Evolutionary conservation across 345 rosid species (phyloP), one percentile per base, ranked within the genome.

Genomic region (Eucalyptus tenuipes): DNA sequence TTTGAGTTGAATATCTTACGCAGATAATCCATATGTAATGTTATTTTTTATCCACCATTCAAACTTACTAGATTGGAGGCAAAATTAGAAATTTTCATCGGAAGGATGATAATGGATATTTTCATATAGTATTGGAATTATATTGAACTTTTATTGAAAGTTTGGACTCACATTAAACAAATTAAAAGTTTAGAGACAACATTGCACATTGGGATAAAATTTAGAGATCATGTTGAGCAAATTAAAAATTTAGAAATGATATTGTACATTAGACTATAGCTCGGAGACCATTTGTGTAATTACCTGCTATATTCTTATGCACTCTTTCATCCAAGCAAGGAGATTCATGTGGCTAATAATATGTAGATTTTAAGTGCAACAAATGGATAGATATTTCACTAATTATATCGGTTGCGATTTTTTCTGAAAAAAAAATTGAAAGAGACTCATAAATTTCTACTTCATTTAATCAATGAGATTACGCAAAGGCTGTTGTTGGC

Each of bases 191-290:
- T 1, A 55, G 6, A 10, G 29, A 55, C 5, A 25, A 24, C 3
- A 55, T 55, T 0, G 6, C 6, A 10, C 6, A 55, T 55, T 55
- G 13, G 6, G 6, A 9, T 55, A 1, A 55, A 55, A 55, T 55
- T 24, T 22, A 55, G 61, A 22, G 13, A 55, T 22, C 1, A 1
- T 0, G 0, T 55, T 55, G 3, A 55, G 10, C 3, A 55, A 55
- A 55, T 55, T 55, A 4, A 55, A 55, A 55, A 25, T 55, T 55
- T 55, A 25, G 29, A 55, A 25, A 55, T 25, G 27, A 24, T 55
- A 10, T 24, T 24, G 8, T 24, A 24, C 27, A 24, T 55, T 55
- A 24, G 29, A 24, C 25, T 55, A 55, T 55, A 55, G 29, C 29
- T 55, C 13, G 2, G 0, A 3, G 13, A 55, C 13, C 29, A 10